Percentiles rank a stretch among this genome's conserved stretches.
phyloP scores from a whole-genome alignment of 331 rosid genomes.

The Phaseolus coccineus region DNA sequence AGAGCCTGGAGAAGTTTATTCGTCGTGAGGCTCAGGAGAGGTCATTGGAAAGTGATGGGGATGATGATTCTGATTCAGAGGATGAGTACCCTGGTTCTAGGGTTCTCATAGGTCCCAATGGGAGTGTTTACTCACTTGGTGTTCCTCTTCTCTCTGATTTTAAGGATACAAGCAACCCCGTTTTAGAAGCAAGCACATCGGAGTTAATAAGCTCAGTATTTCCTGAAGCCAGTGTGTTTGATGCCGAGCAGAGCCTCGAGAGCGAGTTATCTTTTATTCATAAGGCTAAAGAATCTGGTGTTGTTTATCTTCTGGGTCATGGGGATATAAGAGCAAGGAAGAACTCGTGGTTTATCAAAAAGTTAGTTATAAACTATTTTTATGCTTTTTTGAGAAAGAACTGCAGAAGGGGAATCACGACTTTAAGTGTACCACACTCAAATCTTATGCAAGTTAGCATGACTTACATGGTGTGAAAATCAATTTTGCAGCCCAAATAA shows the following conservation, averaged over 20 bases:
- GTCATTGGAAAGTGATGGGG: constrained; percentile 87
- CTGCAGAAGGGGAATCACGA: constrained; percentile 88
- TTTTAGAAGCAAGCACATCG: constrained; percentile 67
- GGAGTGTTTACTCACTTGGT: constrained; percentile 89
- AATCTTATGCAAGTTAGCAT: constrained; percentile 94
- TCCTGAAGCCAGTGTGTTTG: constrained; percentile 49
- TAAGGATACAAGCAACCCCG: constrained; percentile 49
- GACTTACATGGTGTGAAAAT: constrained; percentile 90
- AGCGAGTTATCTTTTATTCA: constrained; percentile 84
- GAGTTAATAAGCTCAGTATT: constrained; percentile 57
- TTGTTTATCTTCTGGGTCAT: constrained; percentile 93
- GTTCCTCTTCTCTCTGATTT: constrained; percentile 75
- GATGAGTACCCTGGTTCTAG: constrained; percentile 60
- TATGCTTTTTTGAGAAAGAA: constrained; percentile 90
- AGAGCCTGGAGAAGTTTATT: constrained; percentile 93
- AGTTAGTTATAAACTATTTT: constrained; percentile 81
- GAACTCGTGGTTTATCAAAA: constrained; percentile 91
- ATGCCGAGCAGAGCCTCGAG: constrained; percentile 85
- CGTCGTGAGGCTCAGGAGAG: constrained; percentile 92
- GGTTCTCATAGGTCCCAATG: constrained; percentile 84
- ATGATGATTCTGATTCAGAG: constrained; percentile 70
- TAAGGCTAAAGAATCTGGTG: constrained; percentile 94
- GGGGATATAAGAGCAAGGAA: constrained; percentile 91
- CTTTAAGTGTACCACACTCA: constrained; percentile 89
- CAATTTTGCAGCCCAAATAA: constrained; percentile 50